Percentiles rank a stretch among this genome's conserved stretches.
These are phyloP conservation scores for Blastobotrys terrestris DNA, from an alignment of 805 yeast species.

Conservation along the genomic window DNA sequence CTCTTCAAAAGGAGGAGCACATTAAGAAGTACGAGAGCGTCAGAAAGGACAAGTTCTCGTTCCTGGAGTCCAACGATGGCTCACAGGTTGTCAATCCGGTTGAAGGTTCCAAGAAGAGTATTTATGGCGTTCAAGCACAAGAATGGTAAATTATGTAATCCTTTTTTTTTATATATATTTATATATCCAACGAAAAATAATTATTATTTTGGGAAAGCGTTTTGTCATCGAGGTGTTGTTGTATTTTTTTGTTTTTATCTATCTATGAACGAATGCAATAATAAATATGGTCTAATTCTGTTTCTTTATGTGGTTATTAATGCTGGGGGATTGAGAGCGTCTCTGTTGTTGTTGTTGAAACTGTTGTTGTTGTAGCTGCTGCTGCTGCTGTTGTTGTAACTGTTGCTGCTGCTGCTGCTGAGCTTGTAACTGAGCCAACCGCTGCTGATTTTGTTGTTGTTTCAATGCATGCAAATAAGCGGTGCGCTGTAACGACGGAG, in stretches of 20 bases:
- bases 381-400: slow-evolving; percentile 12
- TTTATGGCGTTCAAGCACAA: slow-evolving; percentile 7
- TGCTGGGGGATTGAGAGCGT: neutral
- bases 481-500: slow-evolving; percentile 25
- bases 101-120: slow-evolving; percentile 14
- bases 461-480: slow-evolving; percentile 2
- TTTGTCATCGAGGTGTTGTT: no score
- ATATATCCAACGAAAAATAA: no score
- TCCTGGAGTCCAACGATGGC: slow-evolving; percentile 81
- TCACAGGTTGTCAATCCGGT: slow-evolving; percentile 52
- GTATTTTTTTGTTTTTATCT: neutral
- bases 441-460: slow-evolving; percentile 10
- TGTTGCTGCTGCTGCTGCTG: slow-evolving; percentile 13
- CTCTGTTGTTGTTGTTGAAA: no score
- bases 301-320: neutral
- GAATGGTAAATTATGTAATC: slow-evolving; percentile 7
- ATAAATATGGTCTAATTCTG: neutral
- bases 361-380: slow-evolving; percentile 16
- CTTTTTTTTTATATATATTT: neutral
- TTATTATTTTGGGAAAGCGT: no score
- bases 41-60: slow-evolving; percentile 78
- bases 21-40: slow-evolving; percentile 67
- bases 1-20: slow-evolving; percentile 79
- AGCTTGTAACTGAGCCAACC: neutral
- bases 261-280: neutral